Base-by-base conservation (phyloP, 2,329 filamentous ascomycete genomes). In the Ophiostoma perfectum region DNA sequence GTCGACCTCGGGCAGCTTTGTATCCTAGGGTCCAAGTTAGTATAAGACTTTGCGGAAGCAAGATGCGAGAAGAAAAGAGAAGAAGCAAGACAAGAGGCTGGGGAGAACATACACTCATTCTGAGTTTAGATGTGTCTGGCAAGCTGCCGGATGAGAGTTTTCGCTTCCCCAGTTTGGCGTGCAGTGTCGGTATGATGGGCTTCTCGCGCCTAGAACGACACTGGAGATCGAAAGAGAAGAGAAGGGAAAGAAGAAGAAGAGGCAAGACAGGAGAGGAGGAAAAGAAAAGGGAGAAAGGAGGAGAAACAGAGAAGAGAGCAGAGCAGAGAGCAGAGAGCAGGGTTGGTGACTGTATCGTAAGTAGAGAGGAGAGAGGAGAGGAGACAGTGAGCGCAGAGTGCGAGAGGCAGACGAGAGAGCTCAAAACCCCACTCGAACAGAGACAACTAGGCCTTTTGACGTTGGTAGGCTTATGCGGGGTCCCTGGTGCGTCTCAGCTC, bases 111-210 rank as follows among this genome's bases (percentile, higher is more conserved):
- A 89, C 87, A 76, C 83, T 80, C 85, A 88, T 88, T 77, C 76
- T 83, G 80, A 81, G 83, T 80, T 88, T 88, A 65, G 80, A 80
- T 77, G 82, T 82, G 75, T 82, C 81, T 77, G 81, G 79, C 78
- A 80, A 78, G 76, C 86, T 85, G 81, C 84, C 84, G 80, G 81
- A 80, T 73, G 87, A 89, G 74, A 87, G 80, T 80, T 87, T 89
- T 79, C 87, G 86, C 82, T 89, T 89, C 83, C 85, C 86, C 84
- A 85, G 83, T 78, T 85, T 85, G 81, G 63, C 63, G 41, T 44
- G 39, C 42, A 36, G 63, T 64, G 63, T 64, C 63, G 27, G 63
- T 64, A 47, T 14, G 18, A 36, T 64, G 63, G 63, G 63, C 63
- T 64, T 16, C 38, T 45, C 47, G 55, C 45, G 18, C 44, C 60